Percentiles rank a stretch among this genome's conserved stretches.
Conservation (phyloP, 1,139 yeast genomes). For the Pichiaceae sp. region DNA sequence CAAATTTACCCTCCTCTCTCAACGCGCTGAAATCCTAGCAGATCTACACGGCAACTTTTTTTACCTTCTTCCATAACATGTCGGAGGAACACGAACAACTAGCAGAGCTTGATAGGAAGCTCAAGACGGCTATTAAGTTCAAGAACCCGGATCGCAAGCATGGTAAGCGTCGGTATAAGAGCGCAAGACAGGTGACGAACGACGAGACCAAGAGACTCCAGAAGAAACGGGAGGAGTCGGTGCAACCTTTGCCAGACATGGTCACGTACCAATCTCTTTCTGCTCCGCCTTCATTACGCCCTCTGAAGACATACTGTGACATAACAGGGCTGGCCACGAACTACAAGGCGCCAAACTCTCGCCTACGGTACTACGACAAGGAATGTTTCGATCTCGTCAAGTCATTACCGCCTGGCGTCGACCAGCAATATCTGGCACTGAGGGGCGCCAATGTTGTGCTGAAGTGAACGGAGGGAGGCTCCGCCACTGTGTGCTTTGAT, state of each 20-base stretch:
- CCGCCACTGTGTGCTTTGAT: too few species aligned
- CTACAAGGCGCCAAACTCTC: conserved; percentile 71
- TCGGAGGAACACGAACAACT: conserved; percentile 2
- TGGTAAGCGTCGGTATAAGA: conserved; percentile 60
- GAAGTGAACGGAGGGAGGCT: too few species aligned
- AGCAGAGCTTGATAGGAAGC: conserved; percentile 29
- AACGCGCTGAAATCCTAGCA: too few species aligned
- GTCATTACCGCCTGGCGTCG: conserved; percentile 82
- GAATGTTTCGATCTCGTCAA: conserved; percentile 78
- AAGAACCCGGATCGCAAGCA: conserved; percentile 45
- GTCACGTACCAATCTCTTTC: conserved; percentile 57
- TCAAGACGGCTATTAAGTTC: conserved; percentile 41
- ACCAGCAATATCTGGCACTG: conserved; percentile 83
- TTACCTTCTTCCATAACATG: not conserved
- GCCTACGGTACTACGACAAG: conserved; percentile 70
- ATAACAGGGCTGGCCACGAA: conserved; percentile 80
- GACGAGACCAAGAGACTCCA: conserved; percentile 67
- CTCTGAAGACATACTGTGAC: conserved; percentile 83
- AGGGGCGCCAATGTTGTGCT: conserved; percentile 85
- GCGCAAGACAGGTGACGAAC: conserved; percentile 62
- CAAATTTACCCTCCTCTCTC: too few species aligned
- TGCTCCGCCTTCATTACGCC: conserved; percentile 85
- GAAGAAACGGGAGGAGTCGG: conserved; percentile 24
- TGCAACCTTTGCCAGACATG: conserved; percentile 27
- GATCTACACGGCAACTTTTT: too few species aligned